These are phyloP conservation scores for Trametes cubensis DNA, from an alignment of 768 basidiomycete genomes.

Conservation along the genomic window DNA sequence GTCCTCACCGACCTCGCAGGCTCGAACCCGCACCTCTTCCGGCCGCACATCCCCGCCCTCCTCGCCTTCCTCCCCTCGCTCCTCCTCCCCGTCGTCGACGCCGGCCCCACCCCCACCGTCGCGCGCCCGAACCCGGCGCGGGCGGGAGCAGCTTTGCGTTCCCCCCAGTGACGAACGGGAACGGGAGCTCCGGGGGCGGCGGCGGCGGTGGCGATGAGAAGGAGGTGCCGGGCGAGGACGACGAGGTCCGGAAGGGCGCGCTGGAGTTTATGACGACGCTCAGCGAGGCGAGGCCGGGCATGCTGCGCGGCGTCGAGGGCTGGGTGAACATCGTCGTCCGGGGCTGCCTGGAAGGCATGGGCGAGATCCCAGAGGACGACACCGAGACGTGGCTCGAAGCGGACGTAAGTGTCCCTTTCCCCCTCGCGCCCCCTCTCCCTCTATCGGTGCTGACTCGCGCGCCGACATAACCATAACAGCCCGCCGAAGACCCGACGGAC, in stretches of 20 bases:
- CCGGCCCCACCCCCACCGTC: constrained; percentile 56
- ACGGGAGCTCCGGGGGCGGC: constrained; percentile 35
- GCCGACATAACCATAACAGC: too few species aligned
- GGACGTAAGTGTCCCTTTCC: constrained; percentile 56
- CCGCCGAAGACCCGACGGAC: constrained; percentile 62
- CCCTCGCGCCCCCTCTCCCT: constrained; percentile 4
- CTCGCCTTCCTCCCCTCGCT: constrained; percentile 71
- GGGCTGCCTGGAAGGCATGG: constrained; percentile 82
- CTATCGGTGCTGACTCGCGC: not conserved
- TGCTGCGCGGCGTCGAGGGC: constrained; percentile 68
- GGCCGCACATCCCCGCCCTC: constrained; percentile 67
- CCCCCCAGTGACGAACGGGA: constrained; percentile 34
- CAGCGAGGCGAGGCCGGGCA: constrained; percentile 70
- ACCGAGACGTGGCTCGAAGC: constrained; percentile 68
- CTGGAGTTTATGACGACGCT: constrained; percentile 84
- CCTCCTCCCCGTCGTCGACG: constrained; percentile 64
- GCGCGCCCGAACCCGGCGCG: constrained; percentile 46
- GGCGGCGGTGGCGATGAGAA: too few species aligned
- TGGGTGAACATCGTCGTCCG: constrained; percentile 74
- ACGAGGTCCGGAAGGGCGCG: constrained; percentile 70
- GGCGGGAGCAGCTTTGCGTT: constrained; percentile 42
- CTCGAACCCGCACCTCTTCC: constrained; percentile 71
- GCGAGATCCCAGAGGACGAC: constrained; percentile 68
- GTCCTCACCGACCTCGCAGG: constrained; percentile 72
- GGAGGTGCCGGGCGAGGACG: constrained; percentile 63